phyloP scores from a whole-genome alignment of 768 basidiomycete genomes.

The Phanerodontia chrysosporium region DNA sequence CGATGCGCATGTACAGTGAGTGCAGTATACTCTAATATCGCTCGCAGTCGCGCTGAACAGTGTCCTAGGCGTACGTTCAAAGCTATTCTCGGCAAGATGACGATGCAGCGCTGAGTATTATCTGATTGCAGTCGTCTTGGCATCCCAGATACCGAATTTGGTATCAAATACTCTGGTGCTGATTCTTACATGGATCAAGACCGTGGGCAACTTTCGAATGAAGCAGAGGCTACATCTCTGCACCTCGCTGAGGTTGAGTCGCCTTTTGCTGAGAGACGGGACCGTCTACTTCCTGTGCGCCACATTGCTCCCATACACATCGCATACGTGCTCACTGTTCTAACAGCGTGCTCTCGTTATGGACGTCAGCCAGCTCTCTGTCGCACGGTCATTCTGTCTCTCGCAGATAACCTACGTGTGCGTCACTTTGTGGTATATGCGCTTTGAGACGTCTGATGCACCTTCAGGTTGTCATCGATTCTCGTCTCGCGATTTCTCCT shows the following conservation, averaged over 20 bases:
- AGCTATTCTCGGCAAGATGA: neutral
- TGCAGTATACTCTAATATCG: neutral
- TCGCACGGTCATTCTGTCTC: neutral
- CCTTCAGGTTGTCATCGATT: neutral
- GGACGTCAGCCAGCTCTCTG: neutral
- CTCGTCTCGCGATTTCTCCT: neutral
- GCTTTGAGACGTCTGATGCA: neutral
- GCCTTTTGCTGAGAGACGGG: neutral
- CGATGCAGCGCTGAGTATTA: too few relatives aligned
- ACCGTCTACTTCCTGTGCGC: neutral
- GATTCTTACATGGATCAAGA: neutral
- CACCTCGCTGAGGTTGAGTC: neutral
- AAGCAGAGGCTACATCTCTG: neutral
- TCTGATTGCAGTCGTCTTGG: neutral
- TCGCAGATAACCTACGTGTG: neutral
- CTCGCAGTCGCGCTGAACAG: neutral
- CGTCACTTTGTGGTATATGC: too few relatives aligned
- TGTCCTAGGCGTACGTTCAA: neutral
- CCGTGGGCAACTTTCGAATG: neutral
- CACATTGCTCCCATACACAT: too few relatives aligned
- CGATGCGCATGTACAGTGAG: neutral
- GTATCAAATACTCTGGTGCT: neutral
- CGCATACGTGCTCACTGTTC: too few relatives aligned
- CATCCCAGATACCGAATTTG: neutral
- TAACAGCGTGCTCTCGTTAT: neutral